These are phyloP conservation scores for Lodderomyces jiufengensis DNA, from an alignment of 1,139 yeast genomes.

Conservation along the genomic window DNA sequence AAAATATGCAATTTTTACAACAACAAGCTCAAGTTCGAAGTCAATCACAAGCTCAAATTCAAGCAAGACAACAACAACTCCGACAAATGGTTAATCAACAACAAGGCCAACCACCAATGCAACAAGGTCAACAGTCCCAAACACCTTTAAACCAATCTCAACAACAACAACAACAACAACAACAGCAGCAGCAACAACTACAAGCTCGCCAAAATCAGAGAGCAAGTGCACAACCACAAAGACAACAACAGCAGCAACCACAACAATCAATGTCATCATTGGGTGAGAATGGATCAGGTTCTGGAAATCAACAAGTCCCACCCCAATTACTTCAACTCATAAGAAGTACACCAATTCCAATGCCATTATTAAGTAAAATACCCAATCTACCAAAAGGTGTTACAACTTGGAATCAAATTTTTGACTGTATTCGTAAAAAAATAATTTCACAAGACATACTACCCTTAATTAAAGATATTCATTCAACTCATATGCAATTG, in stretches of 20 bases:
- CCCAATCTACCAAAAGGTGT: constrained; percentile 83
- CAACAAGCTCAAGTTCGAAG: constrained; percentile 53
- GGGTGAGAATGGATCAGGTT: constrained; percentile 4
- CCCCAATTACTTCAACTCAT: constrained; percentile 29
- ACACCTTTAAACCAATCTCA: constrained; percentile 24
- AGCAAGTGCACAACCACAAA: constrained; percentile 20
- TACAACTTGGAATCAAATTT: constrained; percentile 79
- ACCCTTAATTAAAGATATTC: constrained; percentile 57
- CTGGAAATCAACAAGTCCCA: constrained; percentile 8
- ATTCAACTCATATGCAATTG: constrained; percentile 49
- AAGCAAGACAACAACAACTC: constrained; percentile 23
- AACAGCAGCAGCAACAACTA: constrained; percentile 16
- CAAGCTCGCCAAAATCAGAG: constrained; percentile 28
- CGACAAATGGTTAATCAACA: constrained; percentile 13
- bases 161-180: constrained; percentile 22
- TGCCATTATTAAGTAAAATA: constrained; percentile 61
- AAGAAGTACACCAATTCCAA: constrained; percentile 66
- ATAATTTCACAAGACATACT: constrained; percentile 53
- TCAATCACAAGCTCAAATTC: constrained; percentile 37
- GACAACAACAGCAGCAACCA: constrained; percentile 16
- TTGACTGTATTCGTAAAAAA: constrained; percentile 62
- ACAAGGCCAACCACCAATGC: constrained; percentile 14
- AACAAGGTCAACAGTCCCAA: constrained; percentile 28
- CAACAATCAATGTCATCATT: constrained; percentile 8
- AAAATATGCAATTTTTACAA: constrained; percentile 30